phyloP scores from a whole-genome alignment of 2,329 filamentous ascomycete genomes.

The Neofusicoccum umdonicola region DNA sequence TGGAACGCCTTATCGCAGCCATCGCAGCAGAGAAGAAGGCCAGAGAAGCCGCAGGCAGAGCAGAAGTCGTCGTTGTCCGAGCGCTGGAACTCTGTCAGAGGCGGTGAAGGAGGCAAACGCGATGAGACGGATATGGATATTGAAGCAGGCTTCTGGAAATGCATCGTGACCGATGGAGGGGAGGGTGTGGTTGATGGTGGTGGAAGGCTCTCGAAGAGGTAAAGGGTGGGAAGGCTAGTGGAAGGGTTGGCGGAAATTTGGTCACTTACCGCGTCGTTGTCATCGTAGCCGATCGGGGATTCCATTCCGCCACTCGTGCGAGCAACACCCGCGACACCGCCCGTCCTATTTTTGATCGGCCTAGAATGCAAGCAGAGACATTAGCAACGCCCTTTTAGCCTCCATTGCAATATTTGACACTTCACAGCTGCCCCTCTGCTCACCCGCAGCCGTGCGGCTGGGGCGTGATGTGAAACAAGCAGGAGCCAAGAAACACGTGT shows the following conservation, averaged over 20 bases:
- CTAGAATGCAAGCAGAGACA: conserved; percentile 44
- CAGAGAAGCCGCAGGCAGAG: conserved; percentile 77
- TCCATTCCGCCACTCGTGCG: conserved; percentile 63
- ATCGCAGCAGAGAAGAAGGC: conserved; percentile 89
- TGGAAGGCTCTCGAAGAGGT: conserved; percentile 24
- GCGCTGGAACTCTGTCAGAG: conserved; percentile 41
- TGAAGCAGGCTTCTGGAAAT: conserved; percentile 28
- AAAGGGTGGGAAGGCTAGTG: conserved; percentile 35
- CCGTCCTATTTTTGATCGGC: conserved; percentile 72
- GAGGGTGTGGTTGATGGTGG: conserved; percentile 19
- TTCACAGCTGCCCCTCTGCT: background rate
- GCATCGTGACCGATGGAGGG: conserved; percentile 32
- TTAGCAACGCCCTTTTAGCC: background rate
- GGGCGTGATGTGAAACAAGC: conserved; percentile 15
- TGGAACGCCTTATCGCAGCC: conserved; percentile 89
- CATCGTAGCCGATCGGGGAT: conserved; percentile 59
- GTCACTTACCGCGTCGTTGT: conserved; percentile 54
- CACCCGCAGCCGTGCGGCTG: background rate
- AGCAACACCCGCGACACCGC: conserved; percentile 67
- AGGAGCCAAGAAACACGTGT: conserved; percentile 17
- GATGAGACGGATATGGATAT: conserved; percentile 1
- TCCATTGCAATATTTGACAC: background rate
- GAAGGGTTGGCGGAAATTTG: conserved; percentile 43
- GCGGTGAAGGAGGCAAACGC: conserved; percentile 28
- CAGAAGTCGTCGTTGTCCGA: conserved; percentile 84